phyloP scores from a whole-genome alignment of 192 early-diverging fungal species.

The Backusella macrospora region DNA sequence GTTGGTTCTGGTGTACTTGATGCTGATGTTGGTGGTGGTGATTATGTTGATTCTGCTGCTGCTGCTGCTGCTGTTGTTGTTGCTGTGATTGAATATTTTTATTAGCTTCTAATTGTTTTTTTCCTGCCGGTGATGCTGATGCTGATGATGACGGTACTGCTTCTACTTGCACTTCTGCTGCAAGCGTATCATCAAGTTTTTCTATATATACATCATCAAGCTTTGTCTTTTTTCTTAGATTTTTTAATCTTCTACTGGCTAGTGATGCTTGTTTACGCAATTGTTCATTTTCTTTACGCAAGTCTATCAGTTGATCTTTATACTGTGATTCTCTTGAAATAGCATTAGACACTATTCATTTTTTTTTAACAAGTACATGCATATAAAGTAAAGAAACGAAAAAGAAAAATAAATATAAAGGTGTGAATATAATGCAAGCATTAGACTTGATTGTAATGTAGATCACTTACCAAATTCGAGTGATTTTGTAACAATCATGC shows the following conservation, averaged over 20 bases:
- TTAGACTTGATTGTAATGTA: neutral
- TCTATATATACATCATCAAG: neutral
- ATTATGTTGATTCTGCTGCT: no score
- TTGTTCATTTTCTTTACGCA: slow-evolving; percentile 24
- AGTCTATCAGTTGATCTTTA: slow-evolving; percentile 4
- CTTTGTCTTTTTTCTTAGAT: neutral
- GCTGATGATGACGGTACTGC: no score
- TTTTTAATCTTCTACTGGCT: slow-evolving; percentile 4
- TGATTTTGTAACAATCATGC: slow-evolving; percentile 78
- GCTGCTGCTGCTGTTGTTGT: neutral
- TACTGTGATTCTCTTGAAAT: slow-evolving; percentile 18
- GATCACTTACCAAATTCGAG: slow-evolving; percentile 66
- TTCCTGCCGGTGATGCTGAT: neutral
- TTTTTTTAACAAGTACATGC: no score
- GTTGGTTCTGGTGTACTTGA: no score
- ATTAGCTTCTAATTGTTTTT: neutral
- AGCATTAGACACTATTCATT: slow-evolving; percentile 20
- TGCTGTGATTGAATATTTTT: neutral
- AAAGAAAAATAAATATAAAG: neutral
- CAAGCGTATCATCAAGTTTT: neutral
- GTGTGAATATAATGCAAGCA: neutral
- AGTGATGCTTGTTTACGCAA: slow-evolving; percentile 13
- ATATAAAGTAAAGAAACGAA: neutral
- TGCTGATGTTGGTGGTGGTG: no score
- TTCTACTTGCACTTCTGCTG: neutral